phyloP scores from a whole-genome alignment of 306 rosid genomes.

The Acacia confusa region DNA sequence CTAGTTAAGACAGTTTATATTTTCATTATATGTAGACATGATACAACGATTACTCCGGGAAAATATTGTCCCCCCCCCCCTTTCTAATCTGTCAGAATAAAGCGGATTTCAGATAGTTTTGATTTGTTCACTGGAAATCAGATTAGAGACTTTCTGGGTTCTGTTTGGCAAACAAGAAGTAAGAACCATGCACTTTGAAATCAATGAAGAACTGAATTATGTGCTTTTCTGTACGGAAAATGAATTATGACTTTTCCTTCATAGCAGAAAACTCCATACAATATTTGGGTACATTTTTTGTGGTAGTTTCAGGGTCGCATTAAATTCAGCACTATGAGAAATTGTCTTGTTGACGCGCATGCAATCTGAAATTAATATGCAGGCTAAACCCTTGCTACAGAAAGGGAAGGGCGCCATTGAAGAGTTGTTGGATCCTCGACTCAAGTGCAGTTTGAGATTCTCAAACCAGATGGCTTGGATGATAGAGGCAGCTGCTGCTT shows the following conservation, averaged over 20 bases:
- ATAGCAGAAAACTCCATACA: constrained; percentile 3
- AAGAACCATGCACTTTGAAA: not conserved
- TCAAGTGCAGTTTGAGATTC: constrained; percentile 53
- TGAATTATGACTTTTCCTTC: constrained; percentile 14
- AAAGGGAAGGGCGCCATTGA: constrained; percentile 86
- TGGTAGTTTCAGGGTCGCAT: constrained; percentile 4
- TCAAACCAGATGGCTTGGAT: constrained; percentile 72
- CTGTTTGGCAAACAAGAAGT: not conserved
- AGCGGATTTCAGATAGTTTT: not conserved
- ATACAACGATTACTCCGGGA: not conserved
- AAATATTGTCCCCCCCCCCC: not conserved
- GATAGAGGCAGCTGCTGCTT: constrained; percentile 90
- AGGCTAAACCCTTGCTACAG: constrained; percentile 88
- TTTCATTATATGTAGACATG: not conserved
- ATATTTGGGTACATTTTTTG: not conserved
- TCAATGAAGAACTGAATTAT: not conserved
- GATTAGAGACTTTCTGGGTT: not conserved
- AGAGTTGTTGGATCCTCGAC: constrained; percentile 81
- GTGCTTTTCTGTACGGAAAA: constrained; percentile 22
- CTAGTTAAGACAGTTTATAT: not conserved
- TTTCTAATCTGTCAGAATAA: not conserved
- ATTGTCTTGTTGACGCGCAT: constrained; percentile 11
- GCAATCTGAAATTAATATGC: constrained; percentile 28
- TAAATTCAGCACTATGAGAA: not conserved
- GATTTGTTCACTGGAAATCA: not conserved